A percentile compares a stretch with the other conserved stretches of the same genome.
phyloP scores from a whole-genome alignment of 2,329 filamentous ascomycete species.

The Byssothecium circinans region DNA sequence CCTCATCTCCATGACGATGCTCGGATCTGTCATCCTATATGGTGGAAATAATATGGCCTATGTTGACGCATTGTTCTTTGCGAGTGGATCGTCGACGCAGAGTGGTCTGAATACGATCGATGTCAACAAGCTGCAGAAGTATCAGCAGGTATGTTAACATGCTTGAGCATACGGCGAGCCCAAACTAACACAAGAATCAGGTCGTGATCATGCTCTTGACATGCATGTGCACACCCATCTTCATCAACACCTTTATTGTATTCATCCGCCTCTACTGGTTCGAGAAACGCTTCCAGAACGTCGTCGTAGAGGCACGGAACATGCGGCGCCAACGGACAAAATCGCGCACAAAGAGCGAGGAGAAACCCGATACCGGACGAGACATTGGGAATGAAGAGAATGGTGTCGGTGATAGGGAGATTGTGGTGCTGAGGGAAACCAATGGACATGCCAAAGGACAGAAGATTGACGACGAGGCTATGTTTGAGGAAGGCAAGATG shows the following conservation, averaged over 20 bases:
- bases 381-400: slow-evolving; percentile 54
- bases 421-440: slow-evolving; percentile 65
- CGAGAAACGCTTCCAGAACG: slow-evolving; percentile 87
- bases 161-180: neutral
- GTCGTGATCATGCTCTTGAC: slow-evolving; percentile 49
- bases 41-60: slow-evolving; percentile 67
- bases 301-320: slow-evolving; percentile 71
- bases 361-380: slow-evolving; percentile 50
- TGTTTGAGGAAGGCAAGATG: slow-evolving; percentile 49
- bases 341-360: slow-evolving; percentile 55
- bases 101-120: slow-evolving; percentile 83
- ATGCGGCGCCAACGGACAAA: slow-evolving; percentile 66
- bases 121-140: slow-evolving; percentile 50
- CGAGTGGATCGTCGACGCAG: slow-evolving; percentile 84
- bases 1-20: slow-evolving; percentile 71
- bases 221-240: slow-evolving; percentile 45
- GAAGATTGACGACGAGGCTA: slow-evolving; percentile 56
- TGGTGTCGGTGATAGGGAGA: slow-evolving; percentile 67
- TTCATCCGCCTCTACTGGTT: slow-evolving; percentile 97
- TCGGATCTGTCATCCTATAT: slow-evolving; percentile 78
- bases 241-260: slow-evolving; percentile 69
- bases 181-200: slow-evolving; percentile 48
- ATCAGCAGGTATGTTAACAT: slow-evolving; percentile 49
- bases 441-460: slow-evolving; percentile 57
- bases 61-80: slow-evolving; percentile 86